Percentiles rank a stretch among this genome's conserved stretches.
Evolutionary conservation across 345 rosid genomes (phyloP).

Genomic region (Gossypium thurberi): DNA sequence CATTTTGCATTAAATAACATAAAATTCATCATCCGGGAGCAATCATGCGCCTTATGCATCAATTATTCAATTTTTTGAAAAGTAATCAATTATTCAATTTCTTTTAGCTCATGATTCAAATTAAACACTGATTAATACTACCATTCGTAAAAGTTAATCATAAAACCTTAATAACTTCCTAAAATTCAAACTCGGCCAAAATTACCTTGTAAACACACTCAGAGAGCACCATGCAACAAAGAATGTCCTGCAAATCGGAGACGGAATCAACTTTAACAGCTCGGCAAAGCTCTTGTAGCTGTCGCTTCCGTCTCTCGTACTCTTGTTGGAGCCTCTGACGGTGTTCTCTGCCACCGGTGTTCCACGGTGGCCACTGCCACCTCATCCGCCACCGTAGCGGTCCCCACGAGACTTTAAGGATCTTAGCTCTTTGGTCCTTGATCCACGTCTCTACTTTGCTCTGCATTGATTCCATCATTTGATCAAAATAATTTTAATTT

Average conservation of each 20-base stretch:
- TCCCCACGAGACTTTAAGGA: conserved; percentile 72
- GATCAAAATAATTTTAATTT: background rate
- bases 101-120: background rate
- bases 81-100: background rate
- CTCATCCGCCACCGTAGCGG: conserved; percentile 67
- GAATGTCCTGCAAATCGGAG: conserved; percentile 78
- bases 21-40: background rate
- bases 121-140: background rate
- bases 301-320: conserved; percentile 63
- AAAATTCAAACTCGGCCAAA: background rate
- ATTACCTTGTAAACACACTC: conserved; percentile 93
- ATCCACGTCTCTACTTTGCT: conserved; percentile 81
- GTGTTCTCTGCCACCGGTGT: conserved; percentile 36
- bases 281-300: conserved; percentile 70
- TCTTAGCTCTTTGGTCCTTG: conserved; percentile 72
- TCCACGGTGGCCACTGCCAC: conserved; percentile 94
- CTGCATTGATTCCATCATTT: conserved; percentile 51
- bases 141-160: background rate
- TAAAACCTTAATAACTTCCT: background rate
- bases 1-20: background rate
- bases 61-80: too few relatives aligned
- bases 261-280: conserved; percentile 78
- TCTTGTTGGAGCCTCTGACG: conserved; percentile 68
- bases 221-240: conserved; percentile 95
- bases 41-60: background rate